Percentiles rank a stretch among this genome's conserved stretches.
These are phyloP conservation scores for Vigna unguiculata DNA, from an alignment of 306 rosid genomes.

Conservation along the genomic window DNA sequence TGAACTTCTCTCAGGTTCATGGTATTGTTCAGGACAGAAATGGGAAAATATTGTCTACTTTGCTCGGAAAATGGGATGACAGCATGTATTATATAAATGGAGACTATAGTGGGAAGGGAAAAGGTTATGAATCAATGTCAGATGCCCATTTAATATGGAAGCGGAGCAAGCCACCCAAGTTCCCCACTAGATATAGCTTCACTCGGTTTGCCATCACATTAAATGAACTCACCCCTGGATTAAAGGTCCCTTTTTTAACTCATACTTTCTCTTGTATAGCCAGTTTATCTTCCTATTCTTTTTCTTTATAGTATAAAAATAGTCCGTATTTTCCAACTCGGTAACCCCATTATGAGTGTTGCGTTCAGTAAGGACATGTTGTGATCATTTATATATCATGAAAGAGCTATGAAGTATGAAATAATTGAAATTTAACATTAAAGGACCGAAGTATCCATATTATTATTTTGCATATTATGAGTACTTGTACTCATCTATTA, in stretches of 20 bases:
- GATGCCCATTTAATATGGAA: constrained; percentile 80
- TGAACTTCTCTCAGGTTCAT: constrained; percentile 66
- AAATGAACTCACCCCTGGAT: constrained; percentile 84
- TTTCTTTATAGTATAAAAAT: constrained; percentile 4
- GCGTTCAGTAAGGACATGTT: neutral
- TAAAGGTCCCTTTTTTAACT: constrained; percentile 64
- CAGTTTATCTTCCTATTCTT: constrained; percentile 6
- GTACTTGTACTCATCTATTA: neutral
- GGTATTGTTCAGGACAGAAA: constrained; percentile 81
- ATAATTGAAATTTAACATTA: neutral
- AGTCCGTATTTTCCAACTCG: neutral
- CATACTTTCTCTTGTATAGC: constrained; percentile 28
- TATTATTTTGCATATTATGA: constrained; percentile 3
- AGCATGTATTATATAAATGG: constrained; percentile 85
- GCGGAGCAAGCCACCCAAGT: constrained; percentile 84
- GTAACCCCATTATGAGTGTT: neutral
- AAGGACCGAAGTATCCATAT: constrained; percentile 5
- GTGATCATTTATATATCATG: constrained; percentile 9
- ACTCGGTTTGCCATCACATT: constrained; percentile 88
- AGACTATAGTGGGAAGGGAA: constrained; percentile 80
- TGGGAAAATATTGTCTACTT: constrained; percentile 84
- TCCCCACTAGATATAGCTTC: constrained; percentile 85
- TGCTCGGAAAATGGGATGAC: constrained; percentile 96
- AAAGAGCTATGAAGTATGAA: constrained; percentile 18
- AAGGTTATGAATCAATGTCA: constrained; percentile 72